Evolutionary conservation across 768 basidiomycete species (phyloP).

Genomic region (Galerina sulciceps): DNA sequence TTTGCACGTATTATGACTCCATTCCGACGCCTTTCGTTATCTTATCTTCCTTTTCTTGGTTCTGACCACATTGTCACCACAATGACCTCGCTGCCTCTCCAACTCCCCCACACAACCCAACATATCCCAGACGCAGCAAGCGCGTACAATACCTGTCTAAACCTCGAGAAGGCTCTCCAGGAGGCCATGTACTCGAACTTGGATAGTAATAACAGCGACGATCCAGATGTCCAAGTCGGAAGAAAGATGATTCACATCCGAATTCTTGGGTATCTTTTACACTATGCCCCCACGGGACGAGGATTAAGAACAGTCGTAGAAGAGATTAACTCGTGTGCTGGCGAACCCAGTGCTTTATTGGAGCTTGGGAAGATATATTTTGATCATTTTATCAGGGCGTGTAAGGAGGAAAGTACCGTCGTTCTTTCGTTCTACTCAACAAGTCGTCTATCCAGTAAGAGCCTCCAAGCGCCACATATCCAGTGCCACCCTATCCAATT

Average conservation of each 20-base stretch:
- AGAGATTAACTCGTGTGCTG: conserved; percentile 15
- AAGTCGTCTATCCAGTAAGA: conserved; percentile 14
- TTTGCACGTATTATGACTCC: too few relatives aligned
- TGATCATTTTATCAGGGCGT: conserved; percentile 29
- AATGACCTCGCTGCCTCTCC: too few relatives aligned
- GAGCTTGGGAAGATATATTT: conserved; percentile 27
- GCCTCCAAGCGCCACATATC: conserved; percentile 17
- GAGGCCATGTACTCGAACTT: background rate
- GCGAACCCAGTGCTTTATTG: conserved; percentile 15
- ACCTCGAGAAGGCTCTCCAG: conserved; percentile 17
- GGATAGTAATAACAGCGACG: too few relatives aligned
- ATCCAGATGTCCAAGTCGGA: too few relatives aligned
- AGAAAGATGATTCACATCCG: conserved; percentile 22
- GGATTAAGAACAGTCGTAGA: conserved; percentile 15
- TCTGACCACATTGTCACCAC: too few relatives aligned
- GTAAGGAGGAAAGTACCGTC: conserved; percentile 22
- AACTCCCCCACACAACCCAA: too few relatives aligned
- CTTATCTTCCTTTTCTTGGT: too few relatives aligned
- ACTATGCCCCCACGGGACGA: conserved; percentile 16
- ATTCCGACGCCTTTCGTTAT: too few relatives aligned
- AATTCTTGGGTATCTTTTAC: conserved; percentile 27
- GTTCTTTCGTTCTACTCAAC: conserved; percentile 8
- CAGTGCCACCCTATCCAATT: conserved; percentile 20
- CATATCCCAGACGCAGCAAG: too few relatives aligned
- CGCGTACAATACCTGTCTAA: conserved; percentile 22